Base-by-base conservation (phyloP, 768 basidiomycete genomes). In the Collybia mongolica region DNA sequence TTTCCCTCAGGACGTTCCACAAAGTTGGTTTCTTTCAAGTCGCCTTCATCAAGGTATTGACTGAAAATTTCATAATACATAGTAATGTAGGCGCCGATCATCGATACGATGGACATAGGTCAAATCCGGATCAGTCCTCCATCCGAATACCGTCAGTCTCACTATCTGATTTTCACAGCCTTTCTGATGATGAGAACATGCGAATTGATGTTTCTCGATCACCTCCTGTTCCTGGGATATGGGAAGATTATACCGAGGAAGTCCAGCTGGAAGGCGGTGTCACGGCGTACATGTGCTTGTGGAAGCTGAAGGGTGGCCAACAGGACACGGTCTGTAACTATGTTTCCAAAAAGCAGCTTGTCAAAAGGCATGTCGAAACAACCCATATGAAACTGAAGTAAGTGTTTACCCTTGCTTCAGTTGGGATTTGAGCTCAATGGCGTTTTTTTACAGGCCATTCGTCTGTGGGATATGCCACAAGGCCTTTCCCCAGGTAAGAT, bases 311-410 rank as follows among this genome's bases (percentile, higher is more conserved):
- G 62, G 48, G 69, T 51, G 54, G 54, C 14, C 18, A 43, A n/a
- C 37, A 28, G 6, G 39, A 18, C 24, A 22, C 44, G 0, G 2
- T 32, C 9, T 62, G 60, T 28, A 51, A 49, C 18, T 65, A 64
- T 39, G 51, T 39, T 7, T 53, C 58, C 20, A 81, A 82, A 60
- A 84, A 82, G n/a, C 84, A 86, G 60, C 72, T 84, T 38, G 81
- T 87, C 51, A 86, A 85, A 63, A 75, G 86, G 22, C 86, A 88
- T 62, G 73, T 88, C 41, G 75, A 83, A 63, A 79, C 79, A 7
- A 80, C 77, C 12, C 86, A 87, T 60, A 61, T 88, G 40, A 72
- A 77, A 44, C 72, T 80, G 56, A n/a, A n/a, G n/a, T n/a, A 82
- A 80, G 86, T 82, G 53, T 18, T 14, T 20, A 9, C 15, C 3